phyloP scores from a whole-genome alignment of 768 basidiomycete species.

The Leccinum subgranulosum region DNA sequence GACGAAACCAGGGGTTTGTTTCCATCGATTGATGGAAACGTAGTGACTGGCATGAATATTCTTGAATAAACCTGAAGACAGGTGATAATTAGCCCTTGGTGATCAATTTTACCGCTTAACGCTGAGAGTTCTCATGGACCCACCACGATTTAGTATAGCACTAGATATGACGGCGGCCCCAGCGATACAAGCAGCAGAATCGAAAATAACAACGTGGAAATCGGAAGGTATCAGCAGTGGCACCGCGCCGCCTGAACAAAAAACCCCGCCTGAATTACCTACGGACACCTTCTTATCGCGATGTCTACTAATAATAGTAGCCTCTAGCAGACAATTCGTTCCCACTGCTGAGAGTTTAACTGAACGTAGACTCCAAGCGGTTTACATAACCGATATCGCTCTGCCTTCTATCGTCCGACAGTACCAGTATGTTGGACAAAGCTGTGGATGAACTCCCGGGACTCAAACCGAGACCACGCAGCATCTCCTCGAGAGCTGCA shows the following conservation, averaged over 20 bases:
- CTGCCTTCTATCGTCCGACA: not conserved
- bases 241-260: no score
- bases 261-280: no score
- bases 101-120: not conserved
- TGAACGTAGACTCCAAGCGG: not conserved
- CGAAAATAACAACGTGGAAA: not conserved
- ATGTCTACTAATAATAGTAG: not conserved
- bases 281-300: not conserved
- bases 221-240: not conserved
- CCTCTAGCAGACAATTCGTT: not conserved
- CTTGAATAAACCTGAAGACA: not conserved
- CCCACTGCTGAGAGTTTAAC: not conserved
- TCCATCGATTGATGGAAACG: not conserved
- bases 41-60: not conserved
- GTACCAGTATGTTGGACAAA: slow-evolving; percentile 16
- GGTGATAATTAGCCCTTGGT: not conserved
- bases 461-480: not conserved
- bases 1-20: not conserved
- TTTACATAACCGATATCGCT: not conserved
- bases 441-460: slow-evolving; percentile 11
- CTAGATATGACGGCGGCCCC: not conserved
- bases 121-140: not conserved
- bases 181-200: not conserved
- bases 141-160: not conserved
- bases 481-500: slow-evolving; percentile 6